phyloP scores from a whole-genome alignment of 2,329 filamentous ascomycete genomes.

The Chaetomium strumarium region DNA sequence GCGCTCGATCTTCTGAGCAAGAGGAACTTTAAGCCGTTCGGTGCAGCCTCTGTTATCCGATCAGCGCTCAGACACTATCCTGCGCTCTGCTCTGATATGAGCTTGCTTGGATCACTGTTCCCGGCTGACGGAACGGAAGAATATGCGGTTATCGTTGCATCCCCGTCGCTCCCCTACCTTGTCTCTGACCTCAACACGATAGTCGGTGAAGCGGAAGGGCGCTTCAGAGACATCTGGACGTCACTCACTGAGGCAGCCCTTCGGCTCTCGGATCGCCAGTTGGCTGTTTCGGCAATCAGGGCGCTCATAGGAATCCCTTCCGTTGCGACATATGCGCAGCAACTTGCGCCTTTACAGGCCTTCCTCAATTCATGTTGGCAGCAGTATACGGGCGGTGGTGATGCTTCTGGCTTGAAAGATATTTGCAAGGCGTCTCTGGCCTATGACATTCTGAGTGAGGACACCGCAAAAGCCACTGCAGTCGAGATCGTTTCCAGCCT shows the following conservation, averaged over 20 bases:
- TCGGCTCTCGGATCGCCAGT: constrained; percentile 25
- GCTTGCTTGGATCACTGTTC: constrained; percentile 40
- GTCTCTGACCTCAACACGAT: constrained; percentile 58
- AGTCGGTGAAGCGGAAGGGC: constrained; percentile 34
- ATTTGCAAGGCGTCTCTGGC: constrained; percentile 45
- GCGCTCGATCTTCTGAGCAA: constrained; percentile 40
- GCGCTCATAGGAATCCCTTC: constrained; percentile 43
- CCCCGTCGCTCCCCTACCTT: constrained; percentile 62
- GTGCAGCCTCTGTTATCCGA: constrained; percentile 43
- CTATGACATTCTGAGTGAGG: constrained; percentile 36
- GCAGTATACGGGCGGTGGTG: constrained; percentile 32
- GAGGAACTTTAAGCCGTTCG: constrained; percentile 53
- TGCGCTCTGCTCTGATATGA: constrained; percentile 32
- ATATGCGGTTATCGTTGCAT: constrained; percentile 55
- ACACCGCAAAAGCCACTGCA: constrained; percentile 29
- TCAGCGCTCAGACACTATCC: constrained; percentile 37
- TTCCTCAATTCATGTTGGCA: constrained; percentile 39
- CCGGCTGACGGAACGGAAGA: constrained; percentile 48
- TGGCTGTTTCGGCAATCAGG: constrained; percentile 32
- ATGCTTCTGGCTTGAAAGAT: constrained; percentile 32
- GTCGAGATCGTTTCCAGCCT: constrained; percentile 27
- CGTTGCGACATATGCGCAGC: constrained; percentile 35
- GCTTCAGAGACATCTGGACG: constrained; percentile 41
- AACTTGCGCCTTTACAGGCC: constrained; percentile 39
- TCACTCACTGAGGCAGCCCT: constrained; percentile 40